Conservation (phyloP, 257 asterid species). For the Plantago major region DNA sequence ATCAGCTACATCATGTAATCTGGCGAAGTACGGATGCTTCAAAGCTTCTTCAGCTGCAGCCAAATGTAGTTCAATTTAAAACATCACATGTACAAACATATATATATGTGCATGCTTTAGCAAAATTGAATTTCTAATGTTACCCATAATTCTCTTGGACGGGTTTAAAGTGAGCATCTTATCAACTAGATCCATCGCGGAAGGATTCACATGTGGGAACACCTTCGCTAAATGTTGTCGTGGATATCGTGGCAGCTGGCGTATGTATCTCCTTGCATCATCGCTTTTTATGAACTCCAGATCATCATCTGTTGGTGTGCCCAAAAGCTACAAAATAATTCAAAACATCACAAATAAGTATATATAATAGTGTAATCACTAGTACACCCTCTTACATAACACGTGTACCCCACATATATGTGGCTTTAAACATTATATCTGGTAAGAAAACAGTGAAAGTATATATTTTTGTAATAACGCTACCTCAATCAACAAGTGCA, state of each 20-base stretch:
- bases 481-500: constrained; percentile 79
- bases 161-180: constrained; percentile 88
- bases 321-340: constrained; percentile 58
- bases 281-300: constrained; percentile 61
- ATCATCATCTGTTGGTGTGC: constrained; percentile 87
- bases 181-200: constrained; percentile 84
- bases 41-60: constrained; percentile 80
- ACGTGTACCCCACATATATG: too few relatives aligned
- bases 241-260: constrained; percentile 79
- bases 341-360: background rate
- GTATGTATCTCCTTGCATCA: constrained; percentile 75
- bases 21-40: constrained; percentile 76
- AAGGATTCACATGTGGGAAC: constrained; percentile 80
- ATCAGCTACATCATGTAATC: constrained; percentile 72
- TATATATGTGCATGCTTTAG: background rate
- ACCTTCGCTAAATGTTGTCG: constrained; percentile 61
- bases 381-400: background rate
- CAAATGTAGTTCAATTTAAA: background rate
- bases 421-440: background rate
- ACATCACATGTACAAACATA: background rate
- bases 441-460: background rate
- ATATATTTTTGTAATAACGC: constrained; percentile 5
- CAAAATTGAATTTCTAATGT: background rate
- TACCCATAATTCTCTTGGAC: constrained; percentile 81
- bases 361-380: background rate